A percentile compares a stretch with the other conserved stretches of the same genome.
phyloP scores from a whole-genome alignment of 768 basidiomycete genomes.

The Boletus fagicola region DNA sequence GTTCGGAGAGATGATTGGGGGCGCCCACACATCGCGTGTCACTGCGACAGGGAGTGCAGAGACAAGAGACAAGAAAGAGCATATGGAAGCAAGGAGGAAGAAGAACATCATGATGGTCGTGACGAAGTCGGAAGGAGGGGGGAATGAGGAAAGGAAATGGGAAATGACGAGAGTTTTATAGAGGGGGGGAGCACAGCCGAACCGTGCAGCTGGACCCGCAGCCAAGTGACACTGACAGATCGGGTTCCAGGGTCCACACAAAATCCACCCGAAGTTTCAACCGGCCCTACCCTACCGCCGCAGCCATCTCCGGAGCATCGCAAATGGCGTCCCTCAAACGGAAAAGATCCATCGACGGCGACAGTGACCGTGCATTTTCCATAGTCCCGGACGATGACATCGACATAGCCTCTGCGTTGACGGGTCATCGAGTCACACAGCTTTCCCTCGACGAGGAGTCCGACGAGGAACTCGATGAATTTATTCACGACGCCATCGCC shows the following conservation, averaged over 20 bases:
- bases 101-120: constrained; percentile 26
- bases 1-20: constrained; percentile 40
- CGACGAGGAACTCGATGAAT: constrained; percentile 55
- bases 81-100: constrained; percentile 11
- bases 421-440: constrained; percentile 25
- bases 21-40: constrained; percentile 50
- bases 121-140: neutral
- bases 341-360: constrained; percentile 23
- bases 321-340: constrained; percentile 33
- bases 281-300: neutral
- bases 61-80: constrained; percentile 28
- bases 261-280: neutral
- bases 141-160: neutral
- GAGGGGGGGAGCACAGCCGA: constrained; percentile 2
- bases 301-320: constrained; percentile 18
- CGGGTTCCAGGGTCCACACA: neutral
- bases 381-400: constrained; percentile 27
- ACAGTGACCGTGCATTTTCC: neutral
- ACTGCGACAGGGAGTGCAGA: constrained; percentile 30
- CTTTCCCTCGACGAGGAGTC: neutral
- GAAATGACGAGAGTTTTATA: constrained; percentile 13
- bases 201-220: neutral
- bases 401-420: constrained; percentile 64
- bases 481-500: constrained; percentile 67
- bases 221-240: neutral